Percentiles rank a stretch among this genome's conserved stretches.
phyloP scores from a whole-genome alignment of 2,329 filamentous ascomycete genomes.

The Colletotrichum kahawae region DNA sequence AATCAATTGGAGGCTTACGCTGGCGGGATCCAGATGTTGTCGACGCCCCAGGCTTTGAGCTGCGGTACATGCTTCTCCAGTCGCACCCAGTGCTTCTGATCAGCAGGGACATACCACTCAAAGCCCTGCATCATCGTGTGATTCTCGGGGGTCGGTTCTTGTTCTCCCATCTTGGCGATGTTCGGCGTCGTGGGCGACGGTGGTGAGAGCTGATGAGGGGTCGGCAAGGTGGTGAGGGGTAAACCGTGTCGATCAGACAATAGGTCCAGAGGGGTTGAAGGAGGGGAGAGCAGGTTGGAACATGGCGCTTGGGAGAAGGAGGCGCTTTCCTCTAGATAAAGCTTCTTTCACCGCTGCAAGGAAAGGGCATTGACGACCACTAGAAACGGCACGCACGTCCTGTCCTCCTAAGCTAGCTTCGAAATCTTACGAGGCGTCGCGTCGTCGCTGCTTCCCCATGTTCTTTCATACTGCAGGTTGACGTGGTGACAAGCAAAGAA shows the following conservation, averaged over 20 bases:
- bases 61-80: conserved; percentile 59
- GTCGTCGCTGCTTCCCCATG: background rate
- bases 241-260: background rate
- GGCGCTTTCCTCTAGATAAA: background rate
- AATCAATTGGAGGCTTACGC: conserved; percentile 36
- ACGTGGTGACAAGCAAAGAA: background rate
- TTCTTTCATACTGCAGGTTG: background rate
- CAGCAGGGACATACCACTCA: conserved; percentile 74
- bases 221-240: background rate
- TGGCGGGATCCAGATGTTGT: conserved; percentile 73
- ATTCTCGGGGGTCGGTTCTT: conserved; percentile 43
- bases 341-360: background rate
- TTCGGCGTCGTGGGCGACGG: background rate
- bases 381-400: background rate
- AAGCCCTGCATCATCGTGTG: conserved; percentile 72
- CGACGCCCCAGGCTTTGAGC: conserved; percentile 66
- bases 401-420: background rate
- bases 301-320: background rate
- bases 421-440: background rate
- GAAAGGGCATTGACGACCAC: background rate
- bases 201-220: background rate
- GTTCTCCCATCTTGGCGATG: conserved; percentile 10
- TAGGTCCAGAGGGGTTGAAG: background rate
- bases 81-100: conserved; percentile 67
- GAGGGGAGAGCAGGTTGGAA: background rate